Evolutionary conservation across 306 rosid species (phyloP), one percentile per base, ranked within the genome.

Genomic region (Cicer chorassanicum): DNA sequence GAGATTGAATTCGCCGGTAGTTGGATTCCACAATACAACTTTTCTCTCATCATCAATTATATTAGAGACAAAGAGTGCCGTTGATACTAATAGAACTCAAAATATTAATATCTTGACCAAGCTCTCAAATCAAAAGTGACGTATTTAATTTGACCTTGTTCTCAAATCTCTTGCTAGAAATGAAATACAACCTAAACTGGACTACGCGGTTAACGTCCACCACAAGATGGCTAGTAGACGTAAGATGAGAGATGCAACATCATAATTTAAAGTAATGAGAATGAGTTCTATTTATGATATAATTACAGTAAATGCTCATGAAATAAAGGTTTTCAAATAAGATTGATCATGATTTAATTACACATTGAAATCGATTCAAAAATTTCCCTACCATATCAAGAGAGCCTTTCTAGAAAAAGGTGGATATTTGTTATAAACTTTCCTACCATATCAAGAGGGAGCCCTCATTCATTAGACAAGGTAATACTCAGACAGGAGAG

Each of bases 401-500:
- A 24, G 34, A 24, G 34, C 34, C 34, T 24, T 24, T 24, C 34
- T 24, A 24, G 34, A 2, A 24, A 24, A 24, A 24, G 34, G 34
- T 24, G 34, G 34, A 24, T 24, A 24, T 24, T 24, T 24, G 34
- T 24, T 2, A 24, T 24, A 24, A 24, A 24, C 2, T 19, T 19
- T 19, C 21, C 21, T 19, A 19, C 21, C 34, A 3, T 29, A 29
- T 29, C 36, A 29, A 4, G 36, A 29, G 36, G 36, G 36, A 4
- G 36, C 36, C 36, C 36, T 68, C 9, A 29, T 29, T 6, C 13
- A 40, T 86, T 80, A 91, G 65, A 91, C 81, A 72, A 89, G 86
- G 82, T 53, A 84, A 82, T 84, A 83, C 81, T 89, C 97, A 13
- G 91, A 91, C 78, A 87, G 29, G 55, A 91, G 5, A 21, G 92